Evolutionary conservation across 768 basidiomycete species (phyloP).

Genomic region (Suillus variegatus): DNA sequence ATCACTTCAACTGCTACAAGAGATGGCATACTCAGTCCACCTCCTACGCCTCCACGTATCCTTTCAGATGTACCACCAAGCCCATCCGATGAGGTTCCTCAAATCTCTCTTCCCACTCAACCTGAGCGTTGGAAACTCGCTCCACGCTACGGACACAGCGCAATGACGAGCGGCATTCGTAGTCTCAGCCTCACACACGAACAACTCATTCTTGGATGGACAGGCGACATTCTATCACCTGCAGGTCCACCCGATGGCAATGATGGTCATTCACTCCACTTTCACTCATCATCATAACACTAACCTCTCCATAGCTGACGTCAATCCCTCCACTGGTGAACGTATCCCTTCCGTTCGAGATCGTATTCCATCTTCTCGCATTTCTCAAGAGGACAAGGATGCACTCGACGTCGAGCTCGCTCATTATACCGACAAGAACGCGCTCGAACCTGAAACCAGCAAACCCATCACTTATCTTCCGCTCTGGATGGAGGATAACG

Average conservation of each 20-base stretch:
- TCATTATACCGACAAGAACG: slow-evolving; percentile 47
- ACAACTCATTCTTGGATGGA: slow-evolving; percentile 93
- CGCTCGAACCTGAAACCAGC: slow-evolving; percentile 47
- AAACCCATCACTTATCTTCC: slow-evolving; percentile 67
- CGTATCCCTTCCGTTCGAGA: slow-evolving; percentile 28
- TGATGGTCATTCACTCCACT: slow-evolving; percentile 13
- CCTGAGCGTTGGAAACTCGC: slow-evolving; percentile 66
- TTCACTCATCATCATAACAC: slow-evolving; percentile 5
- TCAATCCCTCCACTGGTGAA: slow-evolving; percentile 11
- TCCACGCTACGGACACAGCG: slow-evolving; percentile 86
- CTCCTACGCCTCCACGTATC: slow-evolving; percentile 72
- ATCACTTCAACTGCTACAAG: slow-evolving; percentile 39
- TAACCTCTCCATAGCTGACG: slow-evolving; percentile 10
- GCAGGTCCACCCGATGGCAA: slow-evolving; percentile 30
- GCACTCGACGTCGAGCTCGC: slow-evolving; percentile 67
- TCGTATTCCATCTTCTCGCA: slow-evolving; percentile 45
- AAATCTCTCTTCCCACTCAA: slow-evolving; percentile 17
- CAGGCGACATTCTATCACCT: slow-evolving; percentile 74
- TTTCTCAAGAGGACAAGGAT: slow-evolving; percentile 63
- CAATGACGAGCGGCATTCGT: slow-evolving; percentile 92
- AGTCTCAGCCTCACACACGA: slow-evolving; percentile 83
- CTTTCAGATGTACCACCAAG: slow-evolving; percentile 47
- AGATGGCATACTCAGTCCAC: slow-evolving; percentile 66
- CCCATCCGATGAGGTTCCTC: slow-evolving; percentile 21
- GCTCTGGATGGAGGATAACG: slow-evolving; percentile 87